Evolutionary conservation across 352 stramenopile species (phyloP), one percentile per base, ranked within the genome.

Genomic region (Pythium aristosporum): DNA sequence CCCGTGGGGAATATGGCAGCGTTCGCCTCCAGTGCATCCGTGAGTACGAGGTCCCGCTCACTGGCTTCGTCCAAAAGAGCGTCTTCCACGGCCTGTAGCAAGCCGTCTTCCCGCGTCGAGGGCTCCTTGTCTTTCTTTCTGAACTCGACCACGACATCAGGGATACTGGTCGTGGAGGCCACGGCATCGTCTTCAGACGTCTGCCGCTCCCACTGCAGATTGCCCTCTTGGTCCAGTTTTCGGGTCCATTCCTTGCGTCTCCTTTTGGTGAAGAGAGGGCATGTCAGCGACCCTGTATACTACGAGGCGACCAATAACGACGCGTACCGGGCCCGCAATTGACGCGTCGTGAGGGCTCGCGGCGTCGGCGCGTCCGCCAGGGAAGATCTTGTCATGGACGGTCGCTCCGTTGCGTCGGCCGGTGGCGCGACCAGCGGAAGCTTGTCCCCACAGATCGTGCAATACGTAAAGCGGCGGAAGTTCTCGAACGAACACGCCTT

Each of bases 191-290:
- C 43, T 58, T 32, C 46, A 32, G 57, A 28, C 53, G 54, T 37
- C 61, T 47, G 46, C 23, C 69, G 69, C 39, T 89, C 79, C 85
- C 85, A 93, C 41, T 81, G 79, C 20, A 87, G 32, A 9, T 71
- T 72, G 15, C 79, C 79, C 50, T 87, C 72, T 15, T 89, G 79
- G 37, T 90, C 80, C 3, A 93, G 34, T 32, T 76, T 77, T n/a
- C 84, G 74, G 16, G 58, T 73, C 84, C 84, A 93, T 52, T 90
- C 76, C 43, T 84, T 87, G 39, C 85, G 77, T 50, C 77, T 85
- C 15, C 85, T 77, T 84, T 80, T 85, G 39, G 16, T 23, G 23
- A 13, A 16, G 32, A 44, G 32, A 44, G 18, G 42, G 43, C 37
- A 23, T 23, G 54, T 56, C 12, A 62, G 46, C 46, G 42, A 41